phyloP scores from a whole-genome alignment of 2,329 filamentous ascomycete species.

The Colletotrichum lentis region DNA sequence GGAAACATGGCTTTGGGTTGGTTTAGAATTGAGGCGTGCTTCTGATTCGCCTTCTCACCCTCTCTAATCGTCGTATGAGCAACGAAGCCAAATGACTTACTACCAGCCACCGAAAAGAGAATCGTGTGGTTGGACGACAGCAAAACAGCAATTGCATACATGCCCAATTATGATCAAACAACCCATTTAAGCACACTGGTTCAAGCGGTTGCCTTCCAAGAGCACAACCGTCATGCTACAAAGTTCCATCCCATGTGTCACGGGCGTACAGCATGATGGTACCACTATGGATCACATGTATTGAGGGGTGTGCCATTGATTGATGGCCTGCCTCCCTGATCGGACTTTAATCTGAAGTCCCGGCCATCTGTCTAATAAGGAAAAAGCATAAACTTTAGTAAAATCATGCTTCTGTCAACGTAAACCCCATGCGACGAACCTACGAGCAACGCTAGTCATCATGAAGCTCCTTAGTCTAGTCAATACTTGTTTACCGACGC shows the following conservation, averaged over 20 bases:
- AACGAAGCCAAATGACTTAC: too few relatives aligned
- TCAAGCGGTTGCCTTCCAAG: background rate
- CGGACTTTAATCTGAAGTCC: constrained; percentile 10
- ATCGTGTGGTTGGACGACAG: background rate
- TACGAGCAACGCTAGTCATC: constrained; percentile 24
- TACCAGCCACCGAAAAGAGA: background rate
- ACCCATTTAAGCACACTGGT: background rate
- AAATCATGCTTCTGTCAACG: constrained; percentile 20
- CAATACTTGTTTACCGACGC: constrained; percentile 50
- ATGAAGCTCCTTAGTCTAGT: background rate
- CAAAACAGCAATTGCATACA: background rate
- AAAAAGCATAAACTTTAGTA: constrained; percentile 24
- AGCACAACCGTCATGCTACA: background rate
- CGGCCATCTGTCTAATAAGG: constrained; percentile 12
- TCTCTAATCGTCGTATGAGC: too few relatives aligned
- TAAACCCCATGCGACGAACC: constrained; percentile 25
- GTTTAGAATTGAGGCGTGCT: background rate
- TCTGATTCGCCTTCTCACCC: too few relatives aligned
- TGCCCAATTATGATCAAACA: background rate
- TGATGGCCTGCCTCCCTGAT: background rate
- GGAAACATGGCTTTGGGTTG: background rate
- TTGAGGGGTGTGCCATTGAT: background rate
- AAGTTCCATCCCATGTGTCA: constrained; percentile 13
- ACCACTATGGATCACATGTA: background rate
- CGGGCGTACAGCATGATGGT: background rate